These are phyloP conservation scores for Wallacemonas sp. DNA, from an alignment of 208 protist genomes.

Conservation along the genomic window DNA sequence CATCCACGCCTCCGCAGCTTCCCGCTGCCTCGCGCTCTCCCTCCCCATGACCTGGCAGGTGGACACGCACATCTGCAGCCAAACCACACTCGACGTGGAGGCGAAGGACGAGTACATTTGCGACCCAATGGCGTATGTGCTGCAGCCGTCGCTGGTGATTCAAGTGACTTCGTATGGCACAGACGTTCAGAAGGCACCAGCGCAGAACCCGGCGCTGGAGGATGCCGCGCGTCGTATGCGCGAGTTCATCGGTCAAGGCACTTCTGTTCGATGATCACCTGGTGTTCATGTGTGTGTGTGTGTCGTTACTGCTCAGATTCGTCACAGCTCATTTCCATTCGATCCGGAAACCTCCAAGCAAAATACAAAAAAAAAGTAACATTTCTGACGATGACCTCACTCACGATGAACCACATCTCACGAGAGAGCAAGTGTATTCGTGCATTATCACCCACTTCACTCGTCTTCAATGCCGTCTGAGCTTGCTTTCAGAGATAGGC, in stretches of 20 bases:
- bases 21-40: slow-evolving; percentile 77
- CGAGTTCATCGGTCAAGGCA: slow-evolving; percentile 87
- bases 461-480: too few species aligned
- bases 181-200: slow-evolving; percentile 83
- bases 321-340: not conserved
- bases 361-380: slow-evolving; percentile 6
- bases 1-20: slow-evolving; percentile 58
- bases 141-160: slow-evolving; percentile 87
- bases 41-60: slow-evolving; percentile 91
- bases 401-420: too few species aligned
- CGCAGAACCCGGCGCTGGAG: slow-evolving; percentile 73
- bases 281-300: slow-evolving; percentile 1
- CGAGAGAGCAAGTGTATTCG: too few species aligned
- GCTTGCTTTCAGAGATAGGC: too few species aligned
- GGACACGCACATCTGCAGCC: slow-evolving; percentile 87
- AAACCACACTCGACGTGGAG: slow-evolving; percentile 50
- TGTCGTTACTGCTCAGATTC: not conserved
- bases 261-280: slow-evolving; percentile 64
- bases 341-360: too few species aligned
- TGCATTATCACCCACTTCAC: too few species aligned
- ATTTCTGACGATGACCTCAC: not conserved
- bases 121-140: slow-evolving; percentile 89
- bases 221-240: slow-evolving; percentile 88
- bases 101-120: slow-evolving; percentile 77
- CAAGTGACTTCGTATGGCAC: slow-evolving; percentile 88